A percentile compares a stretch with the other conserved stretches of the same genome.
These are phyloP conservation scores for Omphalotus guepiniiformis DNA, from an alignment of 768 basidiomycete species.

Conservation along the genomic window DNA sequence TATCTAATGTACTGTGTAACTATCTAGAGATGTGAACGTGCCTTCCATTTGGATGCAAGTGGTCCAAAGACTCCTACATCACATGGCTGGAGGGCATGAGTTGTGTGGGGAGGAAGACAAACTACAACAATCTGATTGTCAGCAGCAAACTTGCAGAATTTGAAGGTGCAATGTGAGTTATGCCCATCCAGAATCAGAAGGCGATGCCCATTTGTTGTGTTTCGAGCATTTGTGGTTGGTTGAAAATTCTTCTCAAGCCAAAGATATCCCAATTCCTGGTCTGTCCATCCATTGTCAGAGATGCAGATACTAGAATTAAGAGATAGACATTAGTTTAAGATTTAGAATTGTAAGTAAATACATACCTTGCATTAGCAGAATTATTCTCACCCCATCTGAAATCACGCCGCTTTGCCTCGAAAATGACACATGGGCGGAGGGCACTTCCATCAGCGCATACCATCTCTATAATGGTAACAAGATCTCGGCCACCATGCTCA, in stretches of 20 bases:
- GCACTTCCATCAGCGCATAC: not conserved
- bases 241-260: constrained; percentile 16
- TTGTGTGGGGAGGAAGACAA: constrained; percentile 19
- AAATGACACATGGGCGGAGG: not conserved
- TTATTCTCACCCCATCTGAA: not conserved
- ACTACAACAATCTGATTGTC: constrained; percentile 13
- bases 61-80: constrained; percentile 18
- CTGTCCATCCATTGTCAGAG: constrained; percentile 19
- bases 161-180: constrained; percentile 11
- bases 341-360: not conserved
- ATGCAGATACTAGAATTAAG: constrained; percentile 9
- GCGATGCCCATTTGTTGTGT: not conserved
- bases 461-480: not conserved
- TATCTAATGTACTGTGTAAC: not conserved
- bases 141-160: constrained; percentile 11
- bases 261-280: constrained; percentile 10
- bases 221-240: not conserved
- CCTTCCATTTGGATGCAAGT: constrained; percentile 4
- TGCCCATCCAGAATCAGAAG: constrained; percentile 19
- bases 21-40: not conserved
- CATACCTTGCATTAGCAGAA: not conserved
- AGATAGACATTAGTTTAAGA: not conserved
- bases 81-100: constrained; percentile 8
- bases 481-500: not conserved
- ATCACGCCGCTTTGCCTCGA: not conserved